Percentiles rank a stretch among this genome's conserved stretches.
These are phyloP conservation scores for Mycena galericulata DNA, from an alignment of 768 basidiomycete genomes.

Conservation along the genomic window DNA sequence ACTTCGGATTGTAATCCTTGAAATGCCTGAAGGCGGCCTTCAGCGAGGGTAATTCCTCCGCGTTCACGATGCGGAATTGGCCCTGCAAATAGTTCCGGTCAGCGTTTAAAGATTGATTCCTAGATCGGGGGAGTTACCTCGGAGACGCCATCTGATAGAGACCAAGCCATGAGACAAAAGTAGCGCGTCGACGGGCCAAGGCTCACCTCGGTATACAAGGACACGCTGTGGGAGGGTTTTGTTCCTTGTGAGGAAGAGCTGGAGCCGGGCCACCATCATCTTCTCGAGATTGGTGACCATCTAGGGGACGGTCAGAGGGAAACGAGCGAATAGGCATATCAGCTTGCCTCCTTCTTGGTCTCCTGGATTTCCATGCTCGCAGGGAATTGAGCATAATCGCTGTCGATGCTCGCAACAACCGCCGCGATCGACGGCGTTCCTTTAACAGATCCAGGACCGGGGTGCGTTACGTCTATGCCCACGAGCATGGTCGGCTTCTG, in stretches of 20 bases:
- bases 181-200: neutral
- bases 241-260: constrained; percentile 61
- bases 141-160: constrained; percentile 74
- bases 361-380: constrained; percentile 81
- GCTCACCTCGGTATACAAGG: constrained; percentile 68
- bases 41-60: constrained; percentile 74
- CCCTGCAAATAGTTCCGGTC: constrained; percentile 66
- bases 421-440: constrained; percentile 84
- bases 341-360: constrained; percentile 76
- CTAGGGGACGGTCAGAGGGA: constrained; percentile 49
- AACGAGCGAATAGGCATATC: neutral
- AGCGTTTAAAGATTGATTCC: neutral
- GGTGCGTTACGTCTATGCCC: constrained; percentile 87
- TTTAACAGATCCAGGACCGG: constrained; percentile 77
- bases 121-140: constrained; percentile 58
- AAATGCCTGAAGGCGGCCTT: constrained; percentile 66
- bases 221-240: constrained; percentile 72
- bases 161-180: neutral
- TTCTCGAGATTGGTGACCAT: constrained; percentile 76
- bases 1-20: constrained; percentile 60
- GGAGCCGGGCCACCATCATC: constrained; percentile 79
- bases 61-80: constrained; percentile 74
- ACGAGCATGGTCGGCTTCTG: constrained; percentile 80
- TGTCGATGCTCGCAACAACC: constrained; percentile 83
- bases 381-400: constrained; percentile 75